Evolutionary conservation across 2,329 filamentous ascomycete species (phyloP).

Genomic region (Pyrenochaeta sp.): DNA sequence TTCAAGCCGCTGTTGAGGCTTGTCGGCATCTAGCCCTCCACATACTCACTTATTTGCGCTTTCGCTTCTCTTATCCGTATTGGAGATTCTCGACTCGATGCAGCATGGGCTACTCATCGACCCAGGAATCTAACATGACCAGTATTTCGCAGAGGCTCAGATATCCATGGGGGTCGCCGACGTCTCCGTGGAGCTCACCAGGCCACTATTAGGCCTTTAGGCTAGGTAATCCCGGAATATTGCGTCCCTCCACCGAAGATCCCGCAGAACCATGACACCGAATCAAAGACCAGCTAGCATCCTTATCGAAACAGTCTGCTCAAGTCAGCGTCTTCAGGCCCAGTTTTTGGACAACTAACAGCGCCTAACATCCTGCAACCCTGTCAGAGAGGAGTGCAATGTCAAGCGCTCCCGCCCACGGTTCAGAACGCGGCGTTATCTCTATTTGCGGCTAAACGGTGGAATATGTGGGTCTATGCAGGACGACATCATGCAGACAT

Average conservation of each 20-base stretch:
- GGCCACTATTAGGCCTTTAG: neutral
- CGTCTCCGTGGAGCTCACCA: neutral
- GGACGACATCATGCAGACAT: slow-evolving; percentile 2
- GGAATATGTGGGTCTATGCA: neutral
- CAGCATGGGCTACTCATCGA: neutral
- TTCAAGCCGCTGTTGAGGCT: slow-evolving; percentile 2
- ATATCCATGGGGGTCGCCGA: no score
- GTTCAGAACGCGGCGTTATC: neutral
- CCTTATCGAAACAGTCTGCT: neutral
- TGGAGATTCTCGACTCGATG: no score
- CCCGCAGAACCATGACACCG: neutral
- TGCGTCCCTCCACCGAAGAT: neutral
- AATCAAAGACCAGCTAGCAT: neutral
- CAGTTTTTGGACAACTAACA: neutral
- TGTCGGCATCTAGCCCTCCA: slow-evolving; percentile 3
- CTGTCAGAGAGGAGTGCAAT: neutral
- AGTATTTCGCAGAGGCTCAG: neutral
- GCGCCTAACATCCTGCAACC: neutral
- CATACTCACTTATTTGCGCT: neutral
- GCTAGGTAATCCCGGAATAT: neutral
- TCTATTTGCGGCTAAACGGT: slow-evolving; percentile 2
- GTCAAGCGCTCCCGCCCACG: neutral
- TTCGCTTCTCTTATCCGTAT: neutral
- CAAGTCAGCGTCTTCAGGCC: neutral
- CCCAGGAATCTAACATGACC: neutral